Percentiles rank a stretch among this genome's conserved stretches.
Evolutionary conservation across 371 early-diverging fungal species (phyloP).

Genomic region (Dentiscutata heterogama): DNA sequence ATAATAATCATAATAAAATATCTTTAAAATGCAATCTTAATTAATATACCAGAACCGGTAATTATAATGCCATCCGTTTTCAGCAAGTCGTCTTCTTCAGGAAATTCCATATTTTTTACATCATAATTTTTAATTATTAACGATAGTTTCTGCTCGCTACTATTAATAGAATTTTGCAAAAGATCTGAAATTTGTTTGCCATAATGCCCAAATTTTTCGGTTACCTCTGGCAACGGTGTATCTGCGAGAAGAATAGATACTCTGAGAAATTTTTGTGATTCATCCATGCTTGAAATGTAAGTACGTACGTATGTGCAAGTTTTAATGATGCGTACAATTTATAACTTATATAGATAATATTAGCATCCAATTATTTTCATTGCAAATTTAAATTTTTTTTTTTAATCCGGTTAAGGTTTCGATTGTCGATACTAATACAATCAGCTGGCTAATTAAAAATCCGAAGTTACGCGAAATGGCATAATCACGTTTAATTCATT

Average conservation of each 20-base stretch:
- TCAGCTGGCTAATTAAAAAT: too few relatives aligned
- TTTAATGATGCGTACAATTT: too few relatives aligned
- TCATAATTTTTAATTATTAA: slow-evolving; percentile 55
- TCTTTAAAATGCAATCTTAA: too few relatives aligned
- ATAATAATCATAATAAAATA: background rate
- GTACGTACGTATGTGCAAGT: too few relatives aligned
- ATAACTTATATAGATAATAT: too few relatives aligned
- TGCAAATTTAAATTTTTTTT: too few relatives aligned
- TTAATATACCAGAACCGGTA: slow-evolving; percentile 49
- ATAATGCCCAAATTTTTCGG: slow-evolving; percentile 38
- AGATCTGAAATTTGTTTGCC: slow-evolving; percentile 8
- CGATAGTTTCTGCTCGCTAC: background rate
- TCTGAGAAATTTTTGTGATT: slow-evolving; percentile 5
- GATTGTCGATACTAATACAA: too few relatives aligned
- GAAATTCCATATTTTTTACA: slow-evolving; percentile 58
- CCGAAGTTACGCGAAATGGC: too few relatives aligned
- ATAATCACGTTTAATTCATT: too few relatives aligned
- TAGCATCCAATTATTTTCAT: too few relatives aligned
- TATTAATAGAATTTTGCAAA: slow-evolving; percentile 26
- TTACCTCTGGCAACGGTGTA: background rate
- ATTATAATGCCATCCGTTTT: slow-evolving; percentile 42
- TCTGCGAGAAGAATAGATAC: slow-evolving; percentile 11
- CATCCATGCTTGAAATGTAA: too few relatives aligned
- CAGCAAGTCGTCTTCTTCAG: slow-evolving; percentile 43
- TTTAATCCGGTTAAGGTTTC: too few relatives aligned